A percentile compares a stretch with the other conserved stretches of the same genome.
Conservation (phyloP, 139 green algal genomes). For the Trebouxia sp. region DNA sequence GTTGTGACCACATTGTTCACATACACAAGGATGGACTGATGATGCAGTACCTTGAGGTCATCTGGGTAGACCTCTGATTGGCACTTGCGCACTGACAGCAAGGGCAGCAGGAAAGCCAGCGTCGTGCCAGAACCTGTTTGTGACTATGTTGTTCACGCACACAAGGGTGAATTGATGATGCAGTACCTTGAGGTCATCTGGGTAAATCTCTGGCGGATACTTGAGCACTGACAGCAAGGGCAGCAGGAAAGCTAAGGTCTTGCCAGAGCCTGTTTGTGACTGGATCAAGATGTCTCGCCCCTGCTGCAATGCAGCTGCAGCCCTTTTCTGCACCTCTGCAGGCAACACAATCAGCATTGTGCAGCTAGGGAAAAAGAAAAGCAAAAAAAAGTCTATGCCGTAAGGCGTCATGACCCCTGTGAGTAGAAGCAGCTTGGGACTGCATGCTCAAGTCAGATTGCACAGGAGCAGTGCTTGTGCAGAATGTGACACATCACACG, state of each 20-base stretch:
- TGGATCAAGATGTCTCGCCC: conserved; percentile 66
- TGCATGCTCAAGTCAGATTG: too few species aligned
- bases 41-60: conserved; percentile 70
- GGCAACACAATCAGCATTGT: background rate
- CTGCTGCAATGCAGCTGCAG: conserved; percentile 55
- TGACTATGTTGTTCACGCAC: too few species aligned
- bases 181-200: conserved; percentile 63
- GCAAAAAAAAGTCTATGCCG: too few species aligned
- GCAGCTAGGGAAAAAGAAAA: too few species aligned
- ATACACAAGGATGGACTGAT: too few species aligned
- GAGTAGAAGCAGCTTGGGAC: too few species aligned
- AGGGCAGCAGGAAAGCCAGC: conserved; percentile 73
- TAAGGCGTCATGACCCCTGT: too few species aligned
- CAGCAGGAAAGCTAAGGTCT: conserved; percentile 81
- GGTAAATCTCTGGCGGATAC: conserved; percentile 70
- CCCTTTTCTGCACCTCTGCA: conserved; percentile 76
- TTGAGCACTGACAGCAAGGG: conserved; percentile 63
- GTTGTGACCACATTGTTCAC: too few species aligned
- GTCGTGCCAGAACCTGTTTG: conserved; percentile 83
- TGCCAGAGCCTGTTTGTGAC: conserved; percentile 75
- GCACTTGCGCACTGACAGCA: conserved; percentile 65
- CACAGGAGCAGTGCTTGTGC: too few species aligned
- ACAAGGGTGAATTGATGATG: too few species aligned
- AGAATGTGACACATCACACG: too few species aligned
- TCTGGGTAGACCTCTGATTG: conserved; percentile 66